phyloP scores from a whole-genome alignment of 495 filamentous ascomycete species.

The Pyrenula massariospora region DNA sequence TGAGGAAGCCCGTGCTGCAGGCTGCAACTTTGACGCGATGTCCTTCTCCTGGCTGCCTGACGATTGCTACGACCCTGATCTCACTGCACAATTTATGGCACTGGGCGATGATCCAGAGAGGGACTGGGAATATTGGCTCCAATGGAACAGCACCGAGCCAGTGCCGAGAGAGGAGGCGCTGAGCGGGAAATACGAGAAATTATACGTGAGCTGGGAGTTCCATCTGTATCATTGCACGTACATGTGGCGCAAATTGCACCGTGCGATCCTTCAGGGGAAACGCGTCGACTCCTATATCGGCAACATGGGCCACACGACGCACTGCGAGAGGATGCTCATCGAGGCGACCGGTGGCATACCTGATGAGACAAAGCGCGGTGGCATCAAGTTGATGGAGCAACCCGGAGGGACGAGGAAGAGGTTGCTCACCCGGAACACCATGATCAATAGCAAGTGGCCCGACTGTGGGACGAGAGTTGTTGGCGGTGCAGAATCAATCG shows the following conservation, averaged over 20 bases:
- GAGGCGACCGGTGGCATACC: background rate
- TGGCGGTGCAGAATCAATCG: background rate
- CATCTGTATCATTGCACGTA: conserved; percentile 21
- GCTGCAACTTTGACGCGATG: conserved; percentile 8
- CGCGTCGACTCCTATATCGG: conserved; percentile 13
- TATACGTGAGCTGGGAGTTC: conserved; percentile 22
- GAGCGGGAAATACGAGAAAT: conserved; percentile 3
- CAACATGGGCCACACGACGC: conserved; percentile 10
- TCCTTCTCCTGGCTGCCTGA: conserved; percentile 9
- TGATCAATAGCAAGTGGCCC: background rate
- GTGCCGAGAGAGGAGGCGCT: conserved; percentile 4
- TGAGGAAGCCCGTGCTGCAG: conserved; percentile 5
- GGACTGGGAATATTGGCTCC: conserved; percentile 9
- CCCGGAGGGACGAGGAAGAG: background rate
- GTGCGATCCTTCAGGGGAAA: conserved; percentile 5
- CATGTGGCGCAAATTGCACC: conserved; percentile 22
- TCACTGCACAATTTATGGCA: background rate
- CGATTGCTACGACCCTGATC: conserved; percentile 6
- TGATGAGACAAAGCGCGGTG: background rate
- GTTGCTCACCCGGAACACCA: background rate
- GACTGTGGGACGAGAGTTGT: background rate
- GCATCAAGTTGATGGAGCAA: background rate
- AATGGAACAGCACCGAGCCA: conserved; percentile 2
- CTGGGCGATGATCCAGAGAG: background rate
- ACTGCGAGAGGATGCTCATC: conserved; percentile 13